Conservation (phyloP, 305 asterid genomes). For the Andrographis paniculata region DNA sequence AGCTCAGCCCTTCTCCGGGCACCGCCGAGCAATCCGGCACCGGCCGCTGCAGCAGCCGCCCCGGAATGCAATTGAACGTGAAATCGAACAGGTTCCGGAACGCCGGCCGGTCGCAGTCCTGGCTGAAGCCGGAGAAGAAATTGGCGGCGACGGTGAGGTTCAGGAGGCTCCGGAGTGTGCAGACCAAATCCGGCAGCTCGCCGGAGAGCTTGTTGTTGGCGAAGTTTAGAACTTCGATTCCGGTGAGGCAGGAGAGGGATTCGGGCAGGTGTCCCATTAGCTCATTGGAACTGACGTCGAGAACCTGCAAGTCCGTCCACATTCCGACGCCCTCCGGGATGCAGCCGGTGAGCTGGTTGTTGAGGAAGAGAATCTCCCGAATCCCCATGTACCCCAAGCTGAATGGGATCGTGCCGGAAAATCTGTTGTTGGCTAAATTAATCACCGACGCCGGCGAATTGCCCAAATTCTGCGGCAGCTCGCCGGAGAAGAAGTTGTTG, state of each 20-base stretch:
- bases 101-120: constrained; percentile 41
- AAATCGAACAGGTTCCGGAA: constrained; percentile 47
- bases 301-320: constrained; percentile 66
- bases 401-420: constrained; percentile 58
- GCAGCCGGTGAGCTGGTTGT: constrained; percentile 74
- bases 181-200: constrained; percentile 55
- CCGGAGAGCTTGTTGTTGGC: constrained; percentile 69
- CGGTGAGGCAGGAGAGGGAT: constrained; percentile 48
- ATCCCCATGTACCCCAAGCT: constrained; percentile 61
- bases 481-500: constrained; percentile 56
- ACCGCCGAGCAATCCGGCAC: constrained; percentile 56
- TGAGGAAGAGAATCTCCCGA: constrained; percentile 67
- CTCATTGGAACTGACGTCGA: constrained; percentile 62
- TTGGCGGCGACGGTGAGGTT: constrained; percentile 62
- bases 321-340: constrained; percentile 72
- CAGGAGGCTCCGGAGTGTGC: constrained; percentile 40
- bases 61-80: constrained; percentile 73
- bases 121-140: constrained; percentile 62
- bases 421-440: constrained; percentile 61
- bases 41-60: constrained; percentile 60
- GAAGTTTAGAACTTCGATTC: constrained; percentile 56
- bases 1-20: constrained; percentile 59
- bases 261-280: constrained; percentile 75
- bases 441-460: constrained; percentile 78
- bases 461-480: constrained; percentile 55